Conservation (phyloP, 1,284 basidiomycete genomes). For the Cystobasidium sp. region DNA sequence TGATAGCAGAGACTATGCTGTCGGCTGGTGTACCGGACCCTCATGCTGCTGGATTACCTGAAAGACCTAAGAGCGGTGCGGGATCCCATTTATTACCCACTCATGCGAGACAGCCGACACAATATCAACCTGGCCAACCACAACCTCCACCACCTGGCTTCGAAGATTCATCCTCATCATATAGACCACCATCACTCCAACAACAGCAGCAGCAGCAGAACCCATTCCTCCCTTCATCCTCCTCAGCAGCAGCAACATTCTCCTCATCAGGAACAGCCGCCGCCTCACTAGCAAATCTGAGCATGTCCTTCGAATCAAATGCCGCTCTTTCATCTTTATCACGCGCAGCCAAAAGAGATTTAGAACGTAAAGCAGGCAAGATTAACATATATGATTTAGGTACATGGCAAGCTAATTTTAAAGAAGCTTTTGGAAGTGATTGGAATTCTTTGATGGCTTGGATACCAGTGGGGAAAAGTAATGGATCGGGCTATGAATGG, state of each 20-base stretch:
- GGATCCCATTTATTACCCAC: constrained; percentile 13
- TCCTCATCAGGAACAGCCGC: neutral
- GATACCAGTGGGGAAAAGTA: constrained; percentile 34
- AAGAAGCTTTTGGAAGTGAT: constrained; percentile 34
- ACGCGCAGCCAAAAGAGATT: constrained; percentile 17
- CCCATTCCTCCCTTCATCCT: constrained; percentile 18
- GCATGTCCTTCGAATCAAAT: neutral
- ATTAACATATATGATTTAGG: constrained; percentile 44
- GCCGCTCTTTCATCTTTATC: constrained; percentile 23
- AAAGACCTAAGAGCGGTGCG: constrained; percentile 24
- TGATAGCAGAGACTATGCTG: constrained; percentile 34
- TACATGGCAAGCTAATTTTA: constrained; percentile 29
- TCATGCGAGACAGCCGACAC: neutral
- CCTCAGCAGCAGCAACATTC: neutral
- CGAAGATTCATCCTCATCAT: constrained; percentile 15
- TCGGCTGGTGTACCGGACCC: constrained; percentile 27
- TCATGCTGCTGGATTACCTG: constrained; percentile 21
- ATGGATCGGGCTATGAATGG: constrained; percentile 37
- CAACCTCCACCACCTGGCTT: constrained; percentile 28
- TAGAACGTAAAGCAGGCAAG: constrained; percentile 33
- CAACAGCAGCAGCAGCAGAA: neutral
- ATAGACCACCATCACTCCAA: neutral
- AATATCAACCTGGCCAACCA: neutral
- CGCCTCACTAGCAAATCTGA: neutral
- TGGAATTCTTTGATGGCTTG: constrained; percentile 34